A percentile compares a stretch with the other conserved stretches of the same genome.
phyloP scores from a whole-genome alignment of 306 rosid species.

The Abrus pulchellus region DNA sequence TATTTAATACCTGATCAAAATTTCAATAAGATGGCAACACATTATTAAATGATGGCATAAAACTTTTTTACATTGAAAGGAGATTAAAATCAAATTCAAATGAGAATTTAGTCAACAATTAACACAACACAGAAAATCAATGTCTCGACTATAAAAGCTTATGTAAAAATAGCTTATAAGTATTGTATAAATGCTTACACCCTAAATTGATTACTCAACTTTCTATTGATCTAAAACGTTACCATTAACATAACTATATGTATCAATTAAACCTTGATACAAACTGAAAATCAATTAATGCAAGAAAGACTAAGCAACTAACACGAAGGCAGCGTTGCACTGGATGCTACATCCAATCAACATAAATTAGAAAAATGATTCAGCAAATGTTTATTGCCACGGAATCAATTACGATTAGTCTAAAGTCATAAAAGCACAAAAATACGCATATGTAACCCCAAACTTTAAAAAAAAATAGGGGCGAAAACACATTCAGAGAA shows the following conservation, averaged over 20 bases:
- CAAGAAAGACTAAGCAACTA: neutral
- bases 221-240: neutral
- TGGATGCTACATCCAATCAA: neutral
- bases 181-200: too few species aligned
- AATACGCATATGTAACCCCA: neutral
- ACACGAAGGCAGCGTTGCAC: slow-evolving; percentile 22
- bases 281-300: slow-evolving; percentile 24
- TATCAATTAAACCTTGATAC: neutral
- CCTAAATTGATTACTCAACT: neutral
- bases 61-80: too few species aligned
- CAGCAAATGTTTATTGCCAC: neutral
- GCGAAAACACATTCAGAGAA: neutral
- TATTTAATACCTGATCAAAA: too few species aligned
- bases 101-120: too few species aligned
- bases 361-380: neutral
- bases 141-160: too few species aligned
- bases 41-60: too few species aligned
- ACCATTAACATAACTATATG: neutral
- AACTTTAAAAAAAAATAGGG: neutral
- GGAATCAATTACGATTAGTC: slow-evolving; percentile 20
- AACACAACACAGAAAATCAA: too few species aligned
- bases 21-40: too few species aligned
- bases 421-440: neutral
- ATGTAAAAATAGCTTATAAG: too few species aligned
- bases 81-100: too few species aligned